Evolutionary conservation across 2,329 filamentous ascomycete species (phyloP), one percentile per base, ranked within the genome.

Genomic region (Alternaria gansuensis): DNA sequence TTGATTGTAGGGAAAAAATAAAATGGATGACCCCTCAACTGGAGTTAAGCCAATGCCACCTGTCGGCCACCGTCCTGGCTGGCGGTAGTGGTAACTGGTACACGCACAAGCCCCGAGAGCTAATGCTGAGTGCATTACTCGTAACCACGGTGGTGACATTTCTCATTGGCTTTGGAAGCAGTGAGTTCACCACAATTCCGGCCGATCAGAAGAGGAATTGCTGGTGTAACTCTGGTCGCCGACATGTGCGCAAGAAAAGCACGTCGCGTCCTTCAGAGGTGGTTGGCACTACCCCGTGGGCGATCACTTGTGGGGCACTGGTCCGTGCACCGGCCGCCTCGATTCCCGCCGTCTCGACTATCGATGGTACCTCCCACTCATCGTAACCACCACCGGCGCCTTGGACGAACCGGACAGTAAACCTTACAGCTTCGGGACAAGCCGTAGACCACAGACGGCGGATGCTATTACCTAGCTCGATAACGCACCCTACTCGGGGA

Each of bases 181-280:
- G 17, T 39, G 26, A 10, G 28, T 29, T 26, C 39, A 41, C n/a
- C 21, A 26, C 24, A 37, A n/a, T n/a, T n/a, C n/a, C n/a, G n/a
- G 55, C 53, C 43, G 37, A 58, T 58, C 51, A 31, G 33, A 21
- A 21, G 29, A 14, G 21, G 33, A 52, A 40, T 34, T 33, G 36
- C 31, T 54, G 54, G 40, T 39, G 49, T 41, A 33, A 33, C 33
- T 48, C 28, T 45, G 24, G 43, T 54, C 50, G 51, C 36, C 55
- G 51, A 54, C 34, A 28, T 53, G 28, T 23, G 44, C n/a, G 10
- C 43, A n/a, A 14, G 43, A 58, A 58, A 58, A 58, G 55, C 55
- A 58, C 43, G 29, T 49, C 50, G 29, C 28, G 23, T 23, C 44
- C 11, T 39, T 41, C 11, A 21, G 3, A 37, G 39, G 23, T 24